Conservation (phyloP, 192 early-diverging fungal genomes). For the Polychytrium aggregatum region DNA sequence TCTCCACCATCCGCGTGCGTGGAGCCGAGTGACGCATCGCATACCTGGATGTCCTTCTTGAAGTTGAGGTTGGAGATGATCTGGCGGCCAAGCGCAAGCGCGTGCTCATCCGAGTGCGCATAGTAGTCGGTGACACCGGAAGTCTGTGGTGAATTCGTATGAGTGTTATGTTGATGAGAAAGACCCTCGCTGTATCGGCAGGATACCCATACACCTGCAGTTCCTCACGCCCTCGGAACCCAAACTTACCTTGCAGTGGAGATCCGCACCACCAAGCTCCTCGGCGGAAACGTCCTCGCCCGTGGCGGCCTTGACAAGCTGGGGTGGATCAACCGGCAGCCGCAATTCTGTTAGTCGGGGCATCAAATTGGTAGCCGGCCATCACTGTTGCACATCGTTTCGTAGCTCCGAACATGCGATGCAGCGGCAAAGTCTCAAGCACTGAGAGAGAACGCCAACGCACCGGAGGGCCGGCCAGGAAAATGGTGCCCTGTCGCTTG, state of each 20-base stretch:
- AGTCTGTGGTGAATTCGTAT: conserved; percentile 33
- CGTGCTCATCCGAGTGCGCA: conserved; percentile 79
- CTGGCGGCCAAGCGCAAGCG: conserved; percentile 69
- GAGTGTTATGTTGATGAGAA: not conserved
- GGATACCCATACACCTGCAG: no score
- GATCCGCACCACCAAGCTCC: conserved; percentile 88
- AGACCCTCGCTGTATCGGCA: not conserved
- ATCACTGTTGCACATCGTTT: no score
- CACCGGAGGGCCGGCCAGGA: conserved; percentile 93
- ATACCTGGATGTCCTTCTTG: conserved; percentile 50
- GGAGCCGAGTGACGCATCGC: no score
- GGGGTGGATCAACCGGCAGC: not conserved
- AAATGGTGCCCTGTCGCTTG: conserved; percentile 88
- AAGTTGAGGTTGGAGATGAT: conserved; percentile 81
- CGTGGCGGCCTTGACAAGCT: conserved; percentile 87
- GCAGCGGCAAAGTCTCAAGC: no score
- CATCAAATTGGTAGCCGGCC: no score
- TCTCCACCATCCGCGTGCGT: no score
- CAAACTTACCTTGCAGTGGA: conserved; percentile 64
- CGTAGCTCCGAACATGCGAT: no score
- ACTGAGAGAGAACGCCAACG: no score
- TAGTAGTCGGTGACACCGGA: conserved; percentile 95
- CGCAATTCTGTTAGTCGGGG: no score
- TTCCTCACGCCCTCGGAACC: no score
- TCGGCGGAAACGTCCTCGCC: conserved; percentile 89